Conservation (phyloP, 2,329 filamentous ascomycete species). For the Trichoderma aggressivum region DNA sequence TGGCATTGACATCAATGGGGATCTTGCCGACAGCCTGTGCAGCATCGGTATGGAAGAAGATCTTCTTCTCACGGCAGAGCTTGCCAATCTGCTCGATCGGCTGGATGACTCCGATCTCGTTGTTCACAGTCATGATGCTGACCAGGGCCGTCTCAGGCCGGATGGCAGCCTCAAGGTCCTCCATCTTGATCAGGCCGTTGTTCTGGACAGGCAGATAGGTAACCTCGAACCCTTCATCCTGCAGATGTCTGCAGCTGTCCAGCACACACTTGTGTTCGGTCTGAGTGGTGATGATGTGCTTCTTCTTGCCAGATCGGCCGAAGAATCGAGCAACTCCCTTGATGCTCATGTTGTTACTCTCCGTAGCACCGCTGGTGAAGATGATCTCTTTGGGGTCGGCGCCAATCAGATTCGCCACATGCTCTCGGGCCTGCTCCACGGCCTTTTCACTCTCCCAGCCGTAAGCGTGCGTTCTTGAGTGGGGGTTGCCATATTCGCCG, state of each 20-base stretch:
- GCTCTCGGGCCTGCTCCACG: slow-evolving; percentile 77
- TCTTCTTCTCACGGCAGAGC: slow-evolving; percentile 84
- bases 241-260: slow-evolving; percentile 92
- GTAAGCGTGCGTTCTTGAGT: slow-evolving; percentile 95
- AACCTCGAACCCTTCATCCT: slow-evolving; percentile 93
- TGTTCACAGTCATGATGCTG: slow-evolving; percentile 99
- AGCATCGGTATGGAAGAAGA: slow-evolving; percentile 97
- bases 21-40: slow-evolving; percentile 99
- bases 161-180: slow-evolving; percentile 82
- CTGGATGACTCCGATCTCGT: slow-evolving; percentile 99
- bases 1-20: slow-evolving; percentile 90
- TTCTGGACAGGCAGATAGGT: slow-evolving; percentile 92
- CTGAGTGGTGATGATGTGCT: slow-evolving; percentile 94
- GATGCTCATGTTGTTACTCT: slow-evolving; percentile 99
- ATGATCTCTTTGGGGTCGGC: slow-evolving; percentile 98
- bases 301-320: slow-evolving; percentile 90
- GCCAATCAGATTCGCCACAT: slow-evolving; percentile 83
- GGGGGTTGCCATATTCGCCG: slow-evolving; percentile 92
- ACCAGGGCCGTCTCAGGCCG: slow-evolving; percentile 87
- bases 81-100: slow-evolving; percentile 90
- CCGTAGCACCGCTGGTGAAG: slow-evolving; percentile 95
- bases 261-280: slow-evolving; percentile 99
- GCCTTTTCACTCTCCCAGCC: slow-evolving; percentile 98
- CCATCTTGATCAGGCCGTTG: slow-evolving; percentile 81
- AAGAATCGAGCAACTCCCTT: slow-evolving; percentile 98